phyloP scores from a whole-genome alignment of 2,329 filamentous ascomycete genomes.

The Sordariomycetes sp. region DNA sequence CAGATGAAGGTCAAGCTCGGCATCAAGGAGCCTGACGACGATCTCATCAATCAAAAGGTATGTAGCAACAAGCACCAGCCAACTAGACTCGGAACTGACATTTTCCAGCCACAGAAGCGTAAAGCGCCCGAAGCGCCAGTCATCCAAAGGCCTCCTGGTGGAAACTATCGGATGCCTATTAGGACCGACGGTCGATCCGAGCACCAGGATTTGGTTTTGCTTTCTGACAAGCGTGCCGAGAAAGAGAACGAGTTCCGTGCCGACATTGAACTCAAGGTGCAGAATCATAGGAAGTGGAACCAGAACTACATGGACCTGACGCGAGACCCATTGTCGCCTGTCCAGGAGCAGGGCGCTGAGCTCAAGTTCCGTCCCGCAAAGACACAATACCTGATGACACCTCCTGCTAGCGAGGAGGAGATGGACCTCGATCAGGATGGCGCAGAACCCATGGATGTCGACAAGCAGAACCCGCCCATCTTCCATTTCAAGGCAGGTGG shows the following conservation, averaged over 20 bases:
- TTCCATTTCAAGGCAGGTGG: conserved; percentile 37
- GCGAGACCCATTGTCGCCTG: conserved; percentile 72
- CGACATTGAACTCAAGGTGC: conserved; percentile 79
- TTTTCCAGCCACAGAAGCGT: conserved; percentile 58
- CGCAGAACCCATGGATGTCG: conserved; percentile 30
- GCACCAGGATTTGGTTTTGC: conserved; percentile 68
- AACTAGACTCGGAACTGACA: conserved; percentile 21
- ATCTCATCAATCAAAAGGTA: conserved; percentile 91
- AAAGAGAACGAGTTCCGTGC: conserved; percentile 71
- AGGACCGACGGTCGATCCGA: conserved; percentile 61
- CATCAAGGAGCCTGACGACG: conserved; percentile 89
- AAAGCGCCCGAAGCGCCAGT: conserved; percentile 52
- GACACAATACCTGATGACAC: conserved; percentile 61
- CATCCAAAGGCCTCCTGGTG: conserved; percentile 51
- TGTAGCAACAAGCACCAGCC: conserved; percentile 15
- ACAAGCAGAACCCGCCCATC: conserved; percentile 23
- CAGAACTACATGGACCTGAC: conserved; percentile 83
- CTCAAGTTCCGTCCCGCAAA: conserved; percentile 62
- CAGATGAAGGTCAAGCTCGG: conserved; percentile 79
- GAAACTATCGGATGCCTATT: conserved; percentile 60
- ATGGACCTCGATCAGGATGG: conserved; percentile 45
- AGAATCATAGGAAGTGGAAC: conserved; percentile 89
- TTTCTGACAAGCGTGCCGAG: conserved; percentile 71
- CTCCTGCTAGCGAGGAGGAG: conserved; percentile 47
- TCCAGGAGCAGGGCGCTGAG: conserved; percentile 53